phyloP scores from a whole-genome alignment of 345 rosid species.

The Heritiera littoralis region DNA sequence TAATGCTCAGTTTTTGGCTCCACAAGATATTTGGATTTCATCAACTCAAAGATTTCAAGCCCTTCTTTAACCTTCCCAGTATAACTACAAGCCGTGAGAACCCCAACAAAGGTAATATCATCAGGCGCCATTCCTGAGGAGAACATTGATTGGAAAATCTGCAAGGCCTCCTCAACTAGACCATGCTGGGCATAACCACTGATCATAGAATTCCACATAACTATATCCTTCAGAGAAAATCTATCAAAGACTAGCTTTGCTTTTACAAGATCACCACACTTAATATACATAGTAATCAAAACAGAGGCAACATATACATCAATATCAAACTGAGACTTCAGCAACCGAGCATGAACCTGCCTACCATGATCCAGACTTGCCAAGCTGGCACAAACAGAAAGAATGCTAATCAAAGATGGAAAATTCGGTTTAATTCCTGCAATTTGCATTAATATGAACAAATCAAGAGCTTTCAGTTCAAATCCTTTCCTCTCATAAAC shows the following conservation, averaged over 20 bases:
- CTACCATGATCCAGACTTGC: conserved; percentile 73
- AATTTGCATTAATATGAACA: conserved; percentile 65
- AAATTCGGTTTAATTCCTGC: conserved; percentile 54
- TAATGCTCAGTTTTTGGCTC: conserved; percentile 62
- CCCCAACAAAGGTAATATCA: conserved; percentile 72
- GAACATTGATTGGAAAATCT: conserved; percentile 61
- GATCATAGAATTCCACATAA: conserved; percentile 84
- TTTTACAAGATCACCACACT: conserved; percentile 70
- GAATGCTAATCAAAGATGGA: conserved; percentile 65
- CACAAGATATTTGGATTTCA: conserved; percentile 56
- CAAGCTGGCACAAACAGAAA: conserved; percentile 66
- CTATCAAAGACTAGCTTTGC: conserved; percentile 64
- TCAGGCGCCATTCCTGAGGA: conserved; percentile 55
- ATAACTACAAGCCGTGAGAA: conserved; percentile 80
- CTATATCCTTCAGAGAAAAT: conserved; percentile 58
- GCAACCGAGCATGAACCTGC: conserved; percentile 68
- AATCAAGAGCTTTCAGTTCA: conserved; percentile 62
- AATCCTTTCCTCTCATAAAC: conserved; percentile 67
- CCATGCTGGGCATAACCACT: conserved; percentile 81
- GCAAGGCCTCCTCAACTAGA: conserved; percentile 63
- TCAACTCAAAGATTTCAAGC: conserved; percentile 56
- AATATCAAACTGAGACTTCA: conserved; percentile 58
- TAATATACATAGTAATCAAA: conserved; percentile 78
- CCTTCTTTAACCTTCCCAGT: conserved; percentile 73
- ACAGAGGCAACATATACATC: conserved; percentile 78